phyloP scores from a whole-genome alignment of 306 rosid genomes.

The Quercus aquifolioides region DNA sequence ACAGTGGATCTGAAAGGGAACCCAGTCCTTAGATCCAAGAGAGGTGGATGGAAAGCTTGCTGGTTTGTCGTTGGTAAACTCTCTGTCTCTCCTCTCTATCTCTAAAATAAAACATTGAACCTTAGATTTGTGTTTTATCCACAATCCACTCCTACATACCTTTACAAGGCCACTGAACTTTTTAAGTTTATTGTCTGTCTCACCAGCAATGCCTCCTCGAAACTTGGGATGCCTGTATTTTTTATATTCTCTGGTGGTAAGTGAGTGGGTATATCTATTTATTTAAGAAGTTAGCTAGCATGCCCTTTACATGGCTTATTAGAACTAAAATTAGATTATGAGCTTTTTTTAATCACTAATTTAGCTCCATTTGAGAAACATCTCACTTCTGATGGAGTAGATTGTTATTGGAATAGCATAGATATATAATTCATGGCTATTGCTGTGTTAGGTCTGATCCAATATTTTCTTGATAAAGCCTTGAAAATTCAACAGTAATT shows the following conservation, averaged over 20 bases:
- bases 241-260: no score
- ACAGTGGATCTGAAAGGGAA: conserved; percentile 81
- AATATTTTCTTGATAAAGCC: not conserved
- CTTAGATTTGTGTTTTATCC: not conserved
- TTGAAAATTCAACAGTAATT: not conserved
- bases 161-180: not conserved
- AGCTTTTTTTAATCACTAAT: no score
- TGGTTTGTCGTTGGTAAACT: conserved; percentile 71
- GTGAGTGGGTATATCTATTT: no score
- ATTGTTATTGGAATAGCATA: not conserved
- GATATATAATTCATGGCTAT: no score
- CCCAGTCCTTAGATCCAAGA: conserved; percentile 60
- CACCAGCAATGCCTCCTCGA: not conserved
- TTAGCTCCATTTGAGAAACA: not conserved
- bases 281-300: no score
- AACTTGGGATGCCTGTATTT: not conserved
- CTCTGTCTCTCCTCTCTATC: not conserved
- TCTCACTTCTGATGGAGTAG: not conserved
- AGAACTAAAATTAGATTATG: no score
- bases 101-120: not conserved
- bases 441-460: not conserved
- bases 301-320: no score
- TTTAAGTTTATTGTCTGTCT: not conserved
- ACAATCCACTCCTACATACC: not conserved
- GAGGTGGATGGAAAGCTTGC: conserved; percentile 91